Base-by-base conservation (phyloP, 768 basidiomycete genomes). In the Peribolospora kevripleyi region DNA sequence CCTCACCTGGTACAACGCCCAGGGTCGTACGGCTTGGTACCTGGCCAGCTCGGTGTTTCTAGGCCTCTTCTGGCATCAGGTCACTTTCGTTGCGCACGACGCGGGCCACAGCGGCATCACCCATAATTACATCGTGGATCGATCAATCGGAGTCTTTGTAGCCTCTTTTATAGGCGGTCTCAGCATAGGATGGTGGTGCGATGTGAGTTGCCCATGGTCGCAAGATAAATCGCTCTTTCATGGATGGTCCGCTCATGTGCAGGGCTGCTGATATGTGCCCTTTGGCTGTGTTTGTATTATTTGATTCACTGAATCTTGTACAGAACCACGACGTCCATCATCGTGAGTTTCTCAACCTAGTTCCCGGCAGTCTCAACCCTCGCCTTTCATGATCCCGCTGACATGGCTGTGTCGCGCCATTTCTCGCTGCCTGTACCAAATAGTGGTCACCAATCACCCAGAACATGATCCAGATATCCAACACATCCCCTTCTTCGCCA, bases 181-280 rank as follows among this genome's bases (percentile, higher is more conserved):
- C 53, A 93, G 88, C 65, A 74, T 93, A 36, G 85, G 88, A 46
- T 98, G 93, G 93, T 98, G 91, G 91, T 84, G 86, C 46, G 76
- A 88, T 66, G 88, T 90, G 62, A 70, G 87, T 78, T 39, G 8
- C 10, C 36, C 25, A 46, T 9, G 13, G 25, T n/a, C 39, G 13
- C 41, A 13, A 42, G 37, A n/a, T 53, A 43, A 37, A 8, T 51
- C 43, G 8, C 47, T 55, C 0, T 76, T 85, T 80, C 63, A 71
- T 88, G 50, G 93, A 91, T 37, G 93, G 93, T 4, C 71, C 97
- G 54, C 93, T 87, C 65, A 74, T 93, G 36, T 84, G 88, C 46
- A 97, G 93, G 93, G 97, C 93, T 93, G 84, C 86, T 46, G 76
- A 88, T 66, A 88, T 90, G 62, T 70, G 87, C 77, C 52, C 45